Conservation (phyloP, 352 stramenopile genomes). For the Phytophthora uliginosa region DNA sequence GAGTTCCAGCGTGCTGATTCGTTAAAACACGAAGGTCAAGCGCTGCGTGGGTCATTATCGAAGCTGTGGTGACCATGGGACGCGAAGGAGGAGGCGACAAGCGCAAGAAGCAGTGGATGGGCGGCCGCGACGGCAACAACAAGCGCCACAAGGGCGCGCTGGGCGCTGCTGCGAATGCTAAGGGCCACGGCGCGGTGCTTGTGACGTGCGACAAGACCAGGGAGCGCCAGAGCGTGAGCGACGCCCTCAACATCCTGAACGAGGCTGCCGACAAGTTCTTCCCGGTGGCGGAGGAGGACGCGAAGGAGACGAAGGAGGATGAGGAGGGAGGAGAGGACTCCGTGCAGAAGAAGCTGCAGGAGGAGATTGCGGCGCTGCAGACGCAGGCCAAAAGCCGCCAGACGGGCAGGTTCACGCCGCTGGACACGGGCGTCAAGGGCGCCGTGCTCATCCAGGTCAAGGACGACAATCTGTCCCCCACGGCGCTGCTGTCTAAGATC, state of each 20-base stretch:
- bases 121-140: conserved; percentile 40
- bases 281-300: conserved; percentile 34
- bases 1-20: conserved; percentile 20
- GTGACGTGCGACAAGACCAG: conserved; percentile 86
- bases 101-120: conserved; percentile 70
- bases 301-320: conserved; percentile 26
- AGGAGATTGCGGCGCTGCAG: conserved; percentile 75
- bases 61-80: conserved; percentile 33
- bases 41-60: conserved; percentile 8
- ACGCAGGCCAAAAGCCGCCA: conserved; percentile 64
- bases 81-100: conserved; percentile 51
- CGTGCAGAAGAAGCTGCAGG: conserved; percentile 73
- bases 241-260: conserved; percentile 83
- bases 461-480: conserved; percentile 57
- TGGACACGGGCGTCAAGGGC: conserved; percentile 82
- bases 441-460: conserved; percentile 77
- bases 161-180: conserved; percentile 58
- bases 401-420: conserved; percentile 73
- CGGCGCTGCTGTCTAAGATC: conserved; percentile 63
- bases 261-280: conserved; percentile 77
- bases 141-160: conserved; percentile 76
- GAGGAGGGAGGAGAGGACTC: conserved; percentile 41
- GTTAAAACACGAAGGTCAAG: conserved; percentile 17
- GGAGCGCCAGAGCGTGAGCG: conserved; percentile 75
- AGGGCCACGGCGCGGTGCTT: conserved; percentile 67